Evolutionary conservation across 306 rosid species (phyloP), one percentile per base, ranked within the genome.

Genomic region (Sechiopsis laciniata): DNA sequence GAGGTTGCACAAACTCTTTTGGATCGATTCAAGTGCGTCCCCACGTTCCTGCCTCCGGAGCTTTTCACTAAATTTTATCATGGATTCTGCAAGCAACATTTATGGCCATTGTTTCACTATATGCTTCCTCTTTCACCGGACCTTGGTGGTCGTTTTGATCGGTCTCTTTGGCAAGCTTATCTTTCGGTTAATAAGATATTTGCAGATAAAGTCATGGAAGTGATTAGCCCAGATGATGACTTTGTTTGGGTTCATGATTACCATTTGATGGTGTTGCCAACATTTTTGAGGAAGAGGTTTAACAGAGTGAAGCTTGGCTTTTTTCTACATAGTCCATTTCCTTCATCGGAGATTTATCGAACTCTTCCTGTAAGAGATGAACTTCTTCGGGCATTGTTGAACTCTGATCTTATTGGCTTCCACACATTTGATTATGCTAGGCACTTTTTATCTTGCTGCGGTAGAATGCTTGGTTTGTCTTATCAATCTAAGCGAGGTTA

Each of bases 341-440:
- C 90, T 69, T 86, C 90, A 0, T 86, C 90, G 11, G 90, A 86
- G 77, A 86, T 86, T 32, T 86, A 86, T 69, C 77, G 97, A 78
- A 91, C 97, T 32, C 96, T 91, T 83, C 97, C 96, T 0, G 96
- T 91, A 4, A 83, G 96, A 80, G 97, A 91, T 32, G 96, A 89
- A 66, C 96, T 91, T 75, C 89, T 91, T 17, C 82, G 96, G 75
- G 97, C 97, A 7, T 88, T 91, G 76, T 80, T 91, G 71, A 91
- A 91, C 72, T 82, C 93, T 53, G 97, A 91, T 74, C 96, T 91
- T 58, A 87, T 91, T 16, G 97, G 97, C 6, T 91, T 91, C 77
- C 97, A 91, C 73, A 91, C 96, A 77, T 91, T 91, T 78, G 97
- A 91, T 80, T 91, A 91, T 77, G 97, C 97, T 2, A 84, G 97